Evolutionary conservation across 345 rosid genomes (phyloP).

Genomic region (Salix suchowensis): DNA sequence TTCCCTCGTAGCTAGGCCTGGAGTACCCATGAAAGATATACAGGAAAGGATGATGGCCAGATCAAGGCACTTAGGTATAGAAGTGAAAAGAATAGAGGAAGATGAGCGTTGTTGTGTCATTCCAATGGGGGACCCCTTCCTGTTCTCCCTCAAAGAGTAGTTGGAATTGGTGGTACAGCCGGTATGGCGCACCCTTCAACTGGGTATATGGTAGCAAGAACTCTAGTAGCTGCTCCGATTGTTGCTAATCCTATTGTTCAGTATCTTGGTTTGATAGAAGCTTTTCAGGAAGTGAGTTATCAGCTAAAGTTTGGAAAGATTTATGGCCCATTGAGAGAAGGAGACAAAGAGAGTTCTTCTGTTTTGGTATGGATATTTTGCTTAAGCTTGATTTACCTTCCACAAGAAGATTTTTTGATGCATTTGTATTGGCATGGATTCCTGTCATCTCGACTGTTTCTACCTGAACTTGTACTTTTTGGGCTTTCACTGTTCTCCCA

Average conservation of each 20-base stretch:
- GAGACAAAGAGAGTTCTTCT: too few species aligned
- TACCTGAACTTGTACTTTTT: slow-evolving; percentile 69
- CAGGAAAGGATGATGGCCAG: slow-evolving; percentile 97
- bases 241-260: slow-evolving; percentile 77
- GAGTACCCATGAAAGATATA: slow-evolving; percentile 71
- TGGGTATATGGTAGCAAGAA: slow-evolving; percentile 98
- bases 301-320: too few species aligned
- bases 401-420: slow-evolving; percentile 88
- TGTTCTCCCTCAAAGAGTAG: slow-evolving; percentile 83
- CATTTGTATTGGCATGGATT: slow-evolving; percentile 97
- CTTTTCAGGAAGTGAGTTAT: too few species aligned
- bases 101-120: slow-evolving; percentile 91
- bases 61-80: slow-evolving; percentile 71
- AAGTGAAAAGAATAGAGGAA: slow-evolving; percentile 78
- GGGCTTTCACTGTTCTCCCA: slow-evolving; percentile 78
- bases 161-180: slow-evolving; percentile 94
- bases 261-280: slow-evolving; percentile 15
- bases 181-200: slow-evolving; percentile 95
- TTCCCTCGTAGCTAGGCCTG: slow-evolving; percentile 89
- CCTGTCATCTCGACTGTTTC: slow-evolving; percentile 87
- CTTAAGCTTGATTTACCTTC: slow-evolving; percentile 78
- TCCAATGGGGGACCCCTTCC: slow-evolving; percentile 99
- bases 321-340: too few species aligned
- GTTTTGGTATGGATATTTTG: slow-evolving; percentile 10
- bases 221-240: slow-evolving; percentile 91